Conservation (phyloP, 805 yeast species). For the Wickerhamomyces chambardii region DNA sequence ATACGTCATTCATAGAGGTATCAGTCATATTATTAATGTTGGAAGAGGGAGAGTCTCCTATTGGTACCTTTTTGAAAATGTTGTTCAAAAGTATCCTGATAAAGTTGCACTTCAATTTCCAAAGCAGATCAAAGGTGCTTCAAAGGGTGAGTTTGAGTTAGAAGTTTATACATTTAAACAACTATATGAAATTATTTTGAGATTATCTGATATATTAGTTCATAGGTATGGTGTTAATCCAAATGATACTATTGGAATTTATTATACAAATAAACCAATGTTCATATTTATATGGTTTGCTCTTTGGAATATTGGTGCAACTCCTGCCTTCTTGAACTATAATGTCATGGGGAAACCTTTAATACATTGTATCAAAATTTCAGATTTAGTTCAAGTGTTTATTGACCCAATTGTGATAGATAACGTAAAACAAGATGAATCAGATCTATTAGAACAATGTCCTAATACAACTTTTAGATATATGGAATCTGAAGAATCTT, state of each 20-base stretch:
- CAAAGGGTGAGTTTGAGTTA: constrained; percentile 42
- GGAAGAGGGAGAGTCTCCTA: constrained; percentile 32
- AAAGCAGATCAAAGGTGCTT: constrained; percentile 21
- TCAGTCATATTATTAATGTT: constrained; percentile 26
- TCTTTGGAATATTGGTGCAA: constrained; percentile 85
- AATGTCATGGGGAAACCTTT: constrained; percentile 68
- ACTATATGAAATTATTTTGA: constrained; percentile 54
- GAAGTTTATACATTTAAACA: constrained; percentile 64
- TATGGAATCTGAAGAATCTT: constrained; percentile 35
- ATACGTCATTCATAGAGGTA: constrained; percentile 28
- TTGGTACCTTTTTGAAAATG: constrained; percentile 62
- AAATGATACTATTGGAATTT: constrained; percentile 65
- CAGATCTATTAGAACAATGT: constrained; percentile 24
- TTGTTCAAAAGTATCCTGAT: constrained; percentile 39
- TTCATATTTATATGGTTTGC: constrained; percentile 78
- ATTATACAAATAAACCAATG: constrained; percentile 76
- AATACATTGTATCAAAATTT: constrained; percentile 69
- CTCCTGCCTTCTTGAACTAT: constrained; percentile 81
- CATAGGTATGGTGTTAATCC: constrained; percentile 54
- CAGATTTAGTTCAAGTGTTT: constrained; percentile 55
- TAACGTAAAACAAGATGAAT: constrained; percentile 41
- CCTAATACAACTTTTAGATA: constrained; percentile 37
- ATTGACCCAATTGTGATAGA: constrained; percentile 63
- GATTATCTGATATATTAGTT: constrained; percentile 57
- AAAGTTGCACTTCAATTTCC: constrained; percentile 54